phyloP scores from a whole-genome alignment of 169 alveolate genomes.

The Eimeria praecox region DNA sequence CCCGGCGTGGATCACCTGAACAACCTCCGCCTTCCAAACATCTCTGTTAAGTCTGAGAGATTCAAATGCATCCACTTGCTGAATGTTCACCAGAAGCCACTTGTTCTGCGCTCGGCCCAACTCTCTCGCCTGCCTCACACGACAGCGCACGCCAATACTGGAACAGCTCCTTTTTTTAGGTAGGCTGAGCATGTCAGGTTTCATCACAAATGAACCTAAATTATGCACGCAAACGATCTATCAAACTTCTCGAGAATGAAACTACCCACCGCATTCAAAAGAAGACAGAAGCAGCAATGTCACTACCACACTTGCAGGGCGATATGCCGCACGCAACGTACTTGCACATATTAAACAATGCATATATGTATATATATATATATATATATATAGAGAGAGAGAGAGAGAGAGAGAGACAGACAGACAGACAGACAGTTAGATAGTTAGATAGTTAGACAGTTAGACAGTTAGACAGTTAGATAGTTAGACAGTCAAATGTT shows the following conservation, averaged over 20 bases:
- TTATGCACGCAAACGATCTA: neutral
- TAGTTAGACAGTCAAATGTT: too few species aligned
- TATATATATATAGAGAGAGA: too few species aligned
- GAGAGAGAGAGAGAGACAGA: too few species aligned
- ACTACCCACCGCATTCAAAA: neutral
- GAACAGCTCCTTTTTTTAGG: neutral
- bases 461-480: too few species aligned
- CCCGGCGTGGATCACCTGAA: constrained; percentile 13
- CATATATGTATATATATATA: too few species aligned
- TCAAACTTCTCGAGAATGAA: neutral
- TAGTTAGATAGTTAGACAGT: too few species aligned
- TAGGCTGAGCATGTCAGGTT: neutral
- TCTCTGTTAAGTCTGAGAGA: constrained; percentile 78
- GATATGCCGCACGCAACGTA: neutral
- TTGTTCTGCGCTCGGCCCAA: constrained; percentile 28
- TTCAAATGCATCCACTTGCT: constrained; percentile 79
- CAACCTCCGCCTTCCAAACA: constrained; percentile 79
- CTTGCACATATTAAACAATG: neutral
- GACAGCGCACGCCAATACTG: neutral
- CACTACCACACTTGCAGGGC: neutral
- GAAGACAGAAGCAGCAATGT: neutral
- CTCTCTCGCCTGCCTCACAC: constrained; percentile 80
- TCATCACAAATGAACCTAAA: neutral
- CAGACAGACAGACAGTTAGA: too few species aligned
- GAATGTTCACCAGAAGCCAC: constrained; percentile 82